Base-by-base conservation (phyloP, 2,329 filamentous ascomycete genomes). In the Epichloe coenophiala region DNA sequence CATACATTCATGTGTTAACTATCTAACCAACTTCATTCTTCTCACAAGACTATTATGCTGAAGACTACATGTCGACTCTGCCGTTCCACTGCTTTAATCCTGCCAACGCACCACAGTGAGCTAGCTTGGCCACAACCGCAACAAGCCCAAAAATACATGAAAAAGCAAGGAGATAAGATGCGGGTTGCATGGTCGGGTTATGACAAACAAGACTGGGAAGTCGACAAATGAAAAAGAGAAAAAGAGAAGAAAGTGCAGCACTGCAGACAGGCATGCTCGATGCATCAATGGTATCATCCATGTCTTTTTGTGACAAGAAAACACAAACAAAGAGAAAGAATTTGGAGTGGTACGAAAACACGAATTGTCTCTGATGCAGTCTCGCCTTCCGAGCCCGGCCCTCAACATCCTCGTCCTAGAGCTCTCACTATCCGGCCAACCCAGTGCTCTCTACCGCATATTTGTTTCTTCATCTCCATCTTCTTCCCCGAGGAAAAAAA, bases 231-330 rank as follows among this genome's bases (percentile, higher is more conserved):
- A 56, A 17, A 55, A 56, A 33, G 52, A 61, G 42, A 60, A 47
- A 52, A 47, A 50, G 55, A 45, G 41, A 54, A 49, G 1, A 50
- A 54, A 46, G 43, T 53, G 56, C 45, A 53, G 54, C 51, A 59
- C 55, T 54, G 55, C 55, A 61, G 57, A 60, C 62, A 61, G 65
- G 63, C 61, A 51, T 53, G 49, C 42, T 64, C 51, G 58, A 64
- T 65, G 66, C 63, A 63, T 65, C 62, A 63, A 63, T 69, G 67
- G 67, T 69, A 68, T 69, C 67, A 66, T 69, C 65, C 65, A 64
- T 67, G 60, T 64, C 55, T 61, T 61, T 58, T 58, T 57, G 57
- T 55, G 55, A 59, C 55, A 53, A 59, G 63, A 62, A 59, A 54
- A 17, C 17, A 63, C 59, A 60, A 54, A 52, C 56, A 60, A 59